Conservation (phyloP, 2,329 filamentous ascomycete genomes). For the Curvularia verruculosa region DNA sequence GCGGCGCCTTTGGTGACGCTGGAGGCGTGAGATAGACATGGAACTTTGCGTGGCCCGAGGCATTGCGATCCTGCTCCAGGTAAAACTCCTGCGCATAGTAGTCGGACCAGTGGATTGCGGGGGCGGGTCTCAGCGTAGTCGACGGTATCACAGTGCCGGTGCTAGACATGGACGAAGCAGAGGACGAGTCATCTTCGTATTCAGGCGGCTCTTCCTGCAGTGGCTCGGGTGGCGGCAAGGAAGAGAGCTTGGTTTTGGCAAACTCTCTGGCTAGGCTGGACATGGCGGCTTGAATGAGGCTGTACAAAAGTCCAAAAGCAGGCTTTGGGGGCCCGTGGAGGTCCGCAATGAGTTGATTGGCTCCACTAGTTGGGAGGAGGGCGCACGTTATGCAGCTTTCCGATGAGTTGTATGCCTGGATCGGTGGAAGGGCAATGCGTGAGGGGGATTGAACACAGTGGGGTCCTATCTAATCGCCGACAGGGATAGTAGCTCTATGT, state of each 20-base stretch:
- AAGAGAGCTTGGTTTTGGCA: constrained; percentile 74
- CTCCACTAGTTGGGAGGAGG: constrained; percentile 2
- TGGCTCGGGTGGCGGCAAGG: constrained; percentile 62
- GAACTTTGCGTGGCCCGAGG: constrained; percentile 62
- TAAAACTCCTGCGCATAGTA: constrained; percentile 91
- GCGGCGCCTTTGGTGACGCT: constrained; percentile 67
- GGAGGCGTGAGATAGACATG: constrained; percentile 91
- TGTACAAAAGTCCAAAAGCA: constrained; percentile 10
- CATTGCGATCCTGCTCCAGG: constrained; percentile 57
- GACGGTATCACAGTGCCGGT: constrained; percentile 90
- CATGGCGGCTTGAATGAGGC: constrained; percentile 58
- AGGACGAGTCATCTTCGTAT: constrained; percentile 57
- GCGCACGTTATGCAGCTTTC: constrained; percentile 10
- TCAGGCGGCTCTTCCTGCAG: constrained; percentile 56
- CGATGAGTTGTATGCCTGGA: constrained; percentile 11
- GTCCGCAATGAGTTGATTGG: constrained; percentile 17
- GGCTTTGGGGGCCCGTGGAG: constrained; percentile 7
- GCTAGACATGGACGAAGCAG: constrained; percentile 84
- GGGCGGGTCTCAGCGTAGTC: constrained; percentile 66
- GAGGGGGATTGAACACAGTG: constrained; percentile 8
- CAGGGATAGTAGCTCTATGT: constrained; percentile 18
- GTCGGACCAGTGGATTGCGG: constrained; percentile 78
- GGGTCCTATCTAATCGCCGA: constrained; percentile 15
- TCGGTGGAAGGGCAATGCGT: constrained; percentile 14
- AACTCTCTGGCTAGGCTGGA: constrained; percentile 81